Evolutionary conservation across 2,329 filamentous ascomycete genomes (phyloP).

Genomic region (Macroventuria anomochaeta): DNA sequence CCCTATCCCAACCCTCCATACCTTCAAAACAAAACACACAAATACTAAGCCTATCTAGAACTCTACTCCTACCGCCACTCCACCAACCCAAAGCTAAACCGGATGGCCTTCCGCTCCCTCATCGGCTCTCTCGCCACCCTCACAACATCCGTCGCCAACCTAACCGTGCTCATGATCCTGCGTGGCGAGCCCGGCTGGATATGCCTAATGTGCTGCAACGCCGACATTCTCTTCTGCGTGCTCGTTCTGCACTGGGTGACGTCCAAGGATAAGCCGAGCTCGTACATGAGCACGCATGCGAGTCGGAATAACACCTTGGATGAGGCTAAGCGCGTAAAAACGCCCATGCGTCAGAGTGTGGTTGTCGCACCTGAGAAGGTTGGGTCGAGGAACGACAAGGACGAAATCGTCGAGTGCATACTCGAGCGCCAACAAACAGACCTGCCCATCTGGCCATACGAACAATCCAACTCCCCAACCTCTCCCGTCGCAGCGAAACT

Average conservation of each 20-base stretch:
- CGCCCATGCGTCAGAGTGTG: background rate
- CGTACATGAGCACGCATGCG: background rate
- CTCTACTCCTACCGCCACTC: constrained; percentile 63
- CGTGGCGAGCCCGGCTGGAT: constrained; percentile 70
- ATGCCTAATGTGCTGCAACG: constrained; percentile 70
- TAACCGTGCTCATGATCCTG: constrained; percentile 64
- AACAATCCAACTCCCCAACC: no score
- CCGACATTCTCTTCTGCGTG: constrained; percentile 67
- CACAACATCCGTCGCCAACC: constrained; percentile 64
- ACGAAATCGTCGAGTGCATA: background rate
- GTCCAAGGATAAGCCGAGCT: constrained; percentile 28
- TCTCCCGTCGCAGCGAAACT: background rate
- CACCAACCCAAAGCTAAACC: constrained; percentile 55
- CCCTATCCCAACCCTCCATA: background rate
- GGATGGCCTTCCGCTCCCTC: constrained; percentile 64
- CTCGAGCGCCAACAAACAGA: background rate
- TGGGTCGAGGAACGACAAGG: no score
- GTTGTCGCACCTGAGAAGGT: background rate
- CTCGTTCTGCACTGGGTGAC: constrained; percentile 68
- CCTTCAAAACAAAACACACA: no score
- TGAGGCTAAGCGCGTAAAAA: background rate
- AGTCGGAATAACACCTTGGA: background rate
- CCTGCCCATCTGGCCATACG: background rate
- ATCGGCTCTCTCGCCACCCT: constrained; percentile 65
- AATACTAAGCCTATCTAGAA: no score